A percentile compares a stretch with the other conserved stretches of the same genome.
Evolutionary conservation across 768 basidiomycete species (phyloP).

Genomic region (Boletus rubroflammeus): DNA sequence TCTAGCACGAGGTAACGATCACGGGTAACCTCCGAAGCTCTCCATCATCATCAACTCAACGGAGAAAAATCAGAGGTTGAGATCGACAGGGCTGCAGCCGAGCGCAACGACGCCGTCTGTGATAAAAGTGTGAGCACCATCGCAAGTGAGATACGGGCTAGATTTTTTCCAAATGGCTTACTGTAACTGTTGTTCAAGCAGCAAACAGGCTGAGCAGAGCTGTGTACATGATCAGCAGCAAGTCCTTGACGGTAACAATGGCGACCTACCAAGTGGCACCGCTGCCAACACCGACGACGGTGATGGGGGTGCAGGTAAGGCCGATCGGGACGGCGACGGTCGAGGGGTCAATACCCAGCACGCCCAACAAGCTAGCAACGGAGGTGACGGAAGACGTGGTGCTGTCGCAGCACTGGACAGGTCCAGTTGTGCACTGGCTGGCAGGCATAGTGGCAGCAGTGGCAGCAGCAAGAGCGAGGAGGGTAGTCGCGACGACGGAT

Average conservation of each 20-base stretch:
- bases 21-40: background rate
- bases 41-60: background rate
- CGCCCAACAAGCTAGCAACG: background rate
- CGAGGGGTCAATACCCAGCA: background rate
- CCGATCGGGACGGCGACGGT: background rate
- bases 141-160: background rate
- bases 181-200: background rate
- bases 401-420: background rate
- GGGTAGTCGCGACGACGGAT: background rate
- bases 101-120: background rate
- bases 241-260: background rate
- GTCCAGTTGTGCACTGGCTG: background rate
- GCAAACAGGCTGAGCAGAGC: background rate
- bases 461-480: conserved; percentile 2
- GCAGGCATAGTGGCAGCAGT: background rate
- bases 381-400: background rate
- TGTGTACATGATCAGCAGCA: background rate
- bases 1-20: background rate
- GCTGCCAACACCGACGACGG: background rate
- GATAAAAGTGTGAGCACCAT: background rate
- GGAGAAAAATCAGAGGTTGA: background rate
- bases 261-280: background rate
- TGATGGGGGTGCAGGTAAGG: background rate
- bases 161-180: background rate
- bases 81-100: background rate